Percentiles rank a stretch among this genome's conserved stretches.
Conservation (phyloP, 1,139 yeast species). For the Yamadazyma jaroonii region DNA sequence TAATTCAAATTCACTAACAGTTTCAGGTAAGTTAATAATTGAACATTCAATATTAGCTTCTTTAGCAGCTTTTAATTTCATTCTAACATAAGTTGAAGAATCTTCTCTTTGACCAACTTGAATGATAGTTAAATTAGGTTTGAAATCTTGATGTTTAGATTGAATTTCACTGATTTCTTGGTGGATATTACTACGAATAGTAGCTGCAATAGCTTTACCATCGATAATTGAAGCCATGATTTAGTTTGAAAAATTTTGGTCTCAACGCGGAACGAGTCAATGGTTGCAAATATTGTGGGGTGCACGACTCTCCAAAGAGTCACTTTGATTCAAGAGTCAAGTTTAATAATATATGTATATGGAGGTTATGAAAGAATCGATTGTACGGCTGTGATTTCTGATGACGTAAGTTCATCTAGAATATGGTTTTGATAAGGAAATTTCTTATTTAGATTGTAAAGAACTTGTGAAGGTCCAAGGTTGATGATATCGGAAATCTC, state of each 20-base stretch:
- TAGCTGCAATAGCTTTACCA: slow-evolving; percentile 68
- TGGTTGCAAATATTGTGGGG: neutral
- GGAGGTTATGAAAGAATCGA: neutral
- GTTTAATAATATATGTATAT: no score
- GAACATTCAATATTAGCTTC: slow-evolving; percentile 78
- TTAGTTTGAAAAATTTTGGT: neutral
- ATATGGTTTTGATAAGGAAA: slow-evolving; percentile 10
- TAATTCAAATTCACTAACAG: slow-evolving; percentile 55
- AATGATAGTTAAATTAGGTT: slow-evolving; percentile 76
- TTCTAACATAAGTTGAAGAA: slow-evolving; percentile 88
- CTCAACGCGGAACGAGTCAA: neutral
- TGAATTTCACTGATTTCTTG: slow-evolving; percentile 58
- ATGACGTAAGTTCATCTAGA: slow-evolving; percentile 8
- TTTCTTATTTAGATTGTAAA: slow-evolving; percentile 24
- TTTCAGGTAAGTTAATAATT: slow-evolving; percentile 64
- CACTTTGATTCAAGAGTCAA: neutral
- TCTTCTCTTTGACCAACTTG: slow-evolving; percentile 93
- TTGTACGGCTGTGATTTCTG: neutral
- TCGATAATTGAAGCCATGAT: slow-evolving; percentile 38
- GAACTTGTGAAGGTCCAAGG: slow-evolving; percentile 39
- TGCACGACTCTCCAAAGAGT: neutral
- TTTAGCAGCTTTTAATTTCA: slow-evolving; percentile 90
- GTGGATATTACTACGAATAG: slow-evolving; percentile 47
- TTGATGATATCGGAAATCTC: slow-evolving; percentile 24
- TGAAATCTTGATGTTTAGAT: slow-evolving; percentile 55